A percentile compares a stretch with the other conserved stretches of the same genome.
Conservation (phyloP, 169 alveolate genomes). For the Plasmodium cynomolgi region DNA sequence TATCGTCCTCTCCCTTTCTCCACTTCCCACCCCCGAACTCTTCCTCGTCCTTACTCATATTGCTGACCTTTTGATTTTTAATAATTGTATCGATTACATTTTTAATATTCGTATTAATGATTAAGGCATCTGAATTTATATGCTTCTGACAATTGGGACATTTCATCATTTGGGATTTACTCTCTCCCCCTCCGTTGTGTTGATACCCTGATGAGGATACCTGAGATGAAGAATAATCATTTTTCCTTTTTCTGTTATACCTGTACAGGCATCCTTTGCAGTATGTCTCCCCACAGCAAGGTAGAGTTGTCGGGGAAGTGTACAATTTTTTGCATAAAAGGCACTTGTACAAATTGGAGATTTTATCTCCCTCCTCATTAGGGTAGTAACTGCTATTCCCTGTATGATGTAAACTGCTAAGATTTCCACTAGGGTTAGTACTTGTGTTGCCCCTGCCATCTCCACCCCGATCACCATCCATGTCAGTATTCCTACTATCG, state of each 20-base stretch:
- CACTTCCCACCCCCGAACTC: not conserved
- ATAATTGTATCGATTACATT: constrained; percentile 58
- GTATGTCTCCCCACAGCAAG: constrained; percentile 90
- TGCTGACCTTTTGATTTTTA: constrained; percentile 20
- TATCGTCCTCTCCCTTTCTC: not conserved
- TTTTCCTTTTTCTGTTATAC: constrained; percentile 62
- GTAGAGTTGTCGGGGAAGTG: constrained; percentile 85
- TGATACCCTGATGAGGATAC: not conserved
- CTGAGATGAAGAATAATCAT: not conserved
- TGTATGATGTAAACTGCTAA: not conserved
- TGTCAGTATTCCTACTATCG: constrained; percentile 12
- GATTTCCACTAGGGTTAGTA: constrained; percentile 34
- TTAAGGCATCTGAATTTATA: constrained; percentile 29
- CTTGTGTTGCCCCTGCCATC: constrained; percentile 9
- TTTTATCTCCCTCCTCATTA: constrained; percentile 51
- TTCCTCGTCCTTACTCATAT: not conserved
- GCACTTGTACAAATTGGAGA: constrained; percentile 81
- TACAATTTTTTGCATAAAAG: constrained; percentile 85
- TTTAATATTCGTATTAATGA: constrained; percentile 62
- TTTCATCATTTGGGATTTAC: constrained; percentile 32
- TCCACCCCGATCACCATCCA: constrained; percentile 1
- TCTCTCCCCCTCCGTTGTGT: not conserved
- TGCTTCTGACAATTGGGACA: constrained; percentile 46
- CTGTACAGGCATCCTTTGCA: constrained; percentile 83
- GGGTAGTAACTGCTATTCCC: not conserved